Base-by-base conservation (phyloP, 768 basidiomycete species). In the Mycena galopus region DNA sequence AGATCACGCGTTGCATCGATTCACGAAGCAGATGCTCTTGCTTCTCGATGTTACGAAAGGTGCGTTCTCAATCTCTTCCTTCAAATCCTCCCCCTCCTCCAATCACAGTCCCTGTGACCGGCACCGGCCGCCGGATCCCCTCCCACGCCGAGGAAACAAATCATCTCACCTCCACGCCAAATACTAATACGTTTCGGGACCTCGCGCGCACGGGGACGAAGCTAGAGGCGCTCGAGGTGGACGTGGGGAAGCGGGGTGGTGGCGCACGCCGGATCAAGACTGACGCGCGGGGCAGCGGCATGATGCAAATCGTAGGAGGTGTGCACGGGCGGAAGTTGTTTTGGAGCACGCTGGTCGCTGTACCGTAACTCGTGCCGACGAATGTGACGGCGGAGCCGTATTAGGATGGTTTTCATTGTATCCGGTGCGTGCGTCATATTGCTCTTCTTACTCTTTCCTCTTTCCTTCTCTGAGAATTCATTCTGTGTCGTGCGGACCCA, bases 1-100 rank as follows among this genome's bases (percentile, higher is more conserved):
- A 87, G 72, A 83, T 84, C 4, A 86, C 86, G 84, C 82, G 6
- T 76, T 86, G 56, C 84, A 86, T 67, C 81, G 85, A 0, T 87
- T 86, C 27, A 80, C 76, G 11, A 81, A 81, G 42, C 83, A 83
- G 16, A 83, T 65, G 25, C 59, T 70, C n/a, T 42, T 74, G 8
- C 27, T 73, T 23, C 59, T 74, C 55, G 73, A 74, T 21, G 60
- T 30, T 5, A 74, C 73, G 7, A 17, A 30, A 8, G 69, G 73
- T 70, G 27, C 53, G 69, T 59, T 1, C n/a, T 53, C 65, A 2
- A 44, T 74, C 6, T 60, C 39, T 3, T 39, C 39, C 4, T 39
- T 14, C 9, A n/a, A n/a, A n/a, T 16, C 33, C 33, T 35, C 33
- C 33, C n/a, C 6, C n/a, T n/a, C n/a, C n/a, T n/a, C n/a, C n/a